Evolutionary conservation across 805 yeast species (phyloP).

Genomic region (Nakazawaea anatomiae): DNA sequence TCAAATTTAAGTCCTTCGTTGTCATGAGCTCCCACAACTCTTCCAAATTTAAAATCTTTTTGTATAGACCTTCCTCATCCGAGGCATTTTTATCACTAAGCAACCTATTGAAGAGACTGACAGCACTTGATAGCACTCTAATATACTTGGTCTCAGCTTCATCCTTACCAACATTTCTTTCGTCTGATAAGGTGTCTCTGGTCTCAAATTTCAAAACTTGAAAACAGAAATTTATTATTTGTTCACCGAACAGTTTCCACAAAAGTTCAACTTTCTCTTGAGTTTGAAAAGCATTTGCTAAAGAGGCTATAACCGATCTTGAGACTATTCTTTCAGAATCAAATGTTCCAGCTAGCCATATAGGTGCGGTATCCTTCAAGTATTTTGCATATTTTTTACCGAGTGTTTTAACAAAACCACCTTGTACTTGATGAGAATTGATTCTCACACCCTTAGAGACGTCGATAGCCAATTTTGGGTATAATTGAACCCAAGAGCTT

Average conservation of each 20-base stretch:
- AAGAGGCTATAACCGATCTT: conserved; percentile 36
- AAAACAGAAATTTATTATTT: conserved; percentile 48
- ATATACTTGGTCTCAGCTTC: conserved; percentile 62
- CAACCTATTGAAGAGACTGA: conserved; percentile 1
- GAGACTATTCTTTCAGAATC: conserved; percentile 67
- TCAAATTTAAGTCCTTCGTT: conserved; percentile 33
- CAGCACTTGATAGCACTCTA: conserved; percentile 33
- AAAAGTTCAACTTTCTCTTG: conserved; percentile 49
- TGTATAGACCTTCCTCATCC: conserved; percentile 13
- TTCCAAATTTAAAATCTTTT: conserved; percentile 34
- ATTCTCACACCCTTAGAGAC: conserved; percentile 60
- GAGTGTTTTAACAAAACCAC: conserved; percentile 39
- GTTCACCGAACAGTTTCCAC: conserved; percentile 54
- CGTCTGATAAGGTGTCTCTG: conserved; percentile 65
- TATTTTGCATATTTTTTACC: conserved; percentile 59
- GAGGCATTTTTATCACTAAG: conserved; percentile 13
- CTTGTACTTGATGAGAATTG: conserved; percentile 60
- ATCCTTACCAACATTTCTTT: conserved; percentile 57
- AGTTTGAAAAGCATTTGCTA: conserved; percentile 51
- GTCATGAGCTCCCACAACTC: conserved; percentile 37
- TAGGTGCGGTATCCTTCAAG: conserved; percentile 65
- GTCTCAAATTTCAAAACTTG: conserved; percentile 53
- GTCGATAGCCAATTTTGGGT: conserved; percentile 73
- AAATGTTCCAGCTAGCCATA: conserved; percentile 65
- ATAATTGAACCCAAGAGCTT: conserved; percentile 74